phyloP scores from a whole-genome alignment of 805 yeast species.

The Schizosaccharomyces lindneri region DNA sequence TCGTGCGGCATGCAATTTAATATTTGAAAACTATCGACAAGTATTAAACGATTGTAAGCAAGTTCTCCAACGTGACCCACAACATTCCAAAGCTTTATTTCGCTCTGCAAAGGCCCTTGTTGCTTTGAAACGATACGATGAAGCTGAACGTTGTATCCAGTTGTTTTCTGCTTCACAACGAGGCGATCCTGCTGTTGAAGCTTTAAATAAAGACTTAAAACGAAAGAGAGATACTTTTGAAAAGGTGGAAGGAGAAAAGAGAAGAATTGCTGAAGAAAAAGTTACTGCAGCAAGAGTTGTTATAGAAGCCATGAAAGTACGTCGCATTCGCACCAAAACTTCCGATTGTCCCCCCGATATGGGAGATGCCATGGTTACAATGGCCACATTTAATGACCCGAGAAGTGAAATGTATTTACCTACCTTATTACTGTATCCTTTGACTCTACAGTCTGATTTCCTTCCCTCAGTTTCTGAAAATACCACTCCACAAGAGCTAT shows the following conservation, averaged over 20 bases:
- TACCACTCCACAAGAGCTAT: not conserved
- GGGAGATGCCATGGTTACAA: not conserved
- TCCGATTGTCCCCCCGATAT: not conserved
- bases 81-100: slow-evolving; percentile 59
- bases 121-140: slow-evolving; percentile 17
- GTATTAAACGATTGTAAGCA: slow-evolving; percentile 69
- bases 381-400: not conserved
- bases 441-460: not conserved
- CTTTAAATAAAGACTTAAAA: not conserved
- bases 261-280: not conserved
- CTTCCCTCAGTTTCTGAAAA: not conserved
- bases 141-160: not conserved
- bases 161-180: not conserved
- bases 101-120: slow-evolving; percentile 65
- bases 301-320: not conserved
- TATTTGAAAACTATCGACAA: slow-evolving; percentile 56
- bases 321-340: not conserved
- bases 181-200: not conserved
- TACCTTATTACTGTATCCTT: slow-evolving; percentile 1
- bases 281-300: not conserved
- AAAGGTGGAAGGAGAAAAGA: not conserved
- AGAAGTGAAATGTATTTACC: not conserved
- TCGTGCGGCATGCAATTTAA: slow-evolving; percentile 80
- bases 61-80: slow-evolving; percentile 39
- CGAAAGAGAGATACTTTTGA: not conserved